Evolutionary conservation across 2,329 filamentous ascomycete genomes (phyloP).

Genomic region (Paecilomyces sp.): DNA sequence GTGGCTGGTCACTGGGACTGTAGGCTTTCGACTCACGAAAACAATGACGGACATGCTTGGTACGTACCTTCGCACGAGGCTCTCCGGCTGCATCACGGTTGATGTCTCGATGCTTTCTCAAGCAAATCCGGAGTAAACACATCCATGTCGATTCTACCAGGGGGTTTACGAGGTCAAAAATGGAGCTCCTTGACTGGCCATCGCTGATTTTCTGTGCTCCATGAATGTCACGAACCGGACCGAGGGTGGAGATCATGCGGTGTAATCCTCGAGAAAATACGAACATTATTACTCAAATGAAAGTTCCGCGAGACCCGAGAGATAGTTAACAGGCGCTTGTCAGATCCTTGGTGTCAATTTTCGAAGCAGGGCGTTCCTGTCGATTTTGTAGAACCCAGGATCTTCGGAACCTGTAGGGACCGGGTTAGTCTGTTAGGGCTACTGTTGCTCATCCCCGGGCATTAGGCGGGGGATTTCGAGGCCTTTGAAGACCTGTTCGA

Average conservation of each 20-base stretch:
- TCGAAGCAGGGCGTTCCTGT: background rate
- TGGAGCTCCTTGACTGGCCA: background rate
- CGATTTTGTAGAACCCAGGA: background rate
- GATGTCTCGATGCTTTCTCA: background rate
- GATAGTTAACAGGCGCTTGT: background rate
- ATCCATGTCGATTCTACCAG: too few species aligned
- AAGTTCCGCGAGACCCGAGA: background rate
- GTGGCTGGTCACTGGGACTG: background rate
- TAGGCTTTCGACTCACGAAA: background rate
- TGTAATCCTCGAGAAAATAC: background rate
- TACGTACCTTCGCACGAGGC: background rate
- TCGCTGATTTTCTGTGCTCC: background rate
- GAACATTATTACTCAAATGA: background rate
- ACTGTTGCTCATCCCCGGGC: background rate
- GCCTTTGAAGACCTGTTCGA: background rate
- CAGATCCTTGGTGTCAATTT: background rate
- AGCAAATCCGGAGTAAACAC: too few species aligned
- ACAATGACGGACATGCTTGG: background rate
- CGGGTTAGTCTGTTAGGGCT: background rate
- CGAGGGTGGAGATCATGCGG: background rate
- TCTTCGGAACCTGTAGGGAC: background rate
- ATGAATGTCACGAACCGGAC: background rate
- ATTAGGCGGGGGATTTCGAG: background rate
- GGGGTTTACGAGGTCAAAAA: background rate
- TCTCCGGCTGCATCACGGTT: background rate